Base-by-base conservation (phyloP, 768 basidiomycete species). In the Kwoniella pini region DNA sequence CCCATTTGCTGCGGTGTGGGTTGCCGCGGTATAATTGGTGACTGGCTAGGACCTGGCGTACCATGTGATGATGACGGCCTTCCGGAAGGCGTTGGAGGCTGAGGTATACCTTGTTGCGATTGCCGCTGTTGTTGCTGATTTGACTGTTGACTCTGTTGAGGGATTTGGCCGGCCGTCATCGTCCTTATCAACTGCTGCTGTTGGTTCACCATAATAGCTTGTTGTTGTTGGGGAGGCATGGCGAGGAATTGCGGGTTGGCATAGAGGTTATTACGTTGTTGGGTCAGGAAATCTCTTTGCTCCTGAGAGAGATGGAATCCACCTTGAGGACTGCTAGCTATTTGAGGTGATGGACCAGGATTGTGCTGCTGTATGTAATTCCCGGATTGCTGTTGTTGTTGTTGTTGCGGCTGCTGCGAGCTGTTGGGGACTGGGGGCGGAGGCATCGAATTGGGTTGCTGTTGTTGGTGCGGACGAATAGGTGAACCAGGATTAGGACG, bases 1-100 rank as follows among this genome's bases (percentile, higher is more conserved):
- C 46, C 48, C 39, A 57, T 40, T 44, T 50, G 42, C 33, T 45
- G 54, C 30, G 62, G 43, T 40, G 60, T 22, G 82, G 81, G 45
- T 71, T 67, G 60, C 7, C 62, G 46, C 30, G 54, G 12, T 24
- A 48, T 46, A 15, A 49, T 45, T n/a, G 79, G 72, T 9, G 78
- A 59, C 38, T 64, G 66, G 38, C 44, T 27, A 1, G 59, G 50
- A 22, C 52, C 52, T 19, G 44, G 39, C 9, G 33, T 50, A 12
- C 59, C 59, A 33, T 61, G 59, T 11, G 59, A 30, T 11, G 59
- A 61, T 10, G 33, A 24, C 1, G 59, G 59, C 21, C 59, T 38
- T 33, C 52, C 52, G 4, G 62, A 30, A 19, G 48, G 55, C 6
- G 51, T 61, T 17, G 39, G 60, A 24, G 45, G 38, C 43, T 65